phyloP scores from a whole-genome alignment of 345 rosid genomes.

The Ailanthus altissimus region DNA sequence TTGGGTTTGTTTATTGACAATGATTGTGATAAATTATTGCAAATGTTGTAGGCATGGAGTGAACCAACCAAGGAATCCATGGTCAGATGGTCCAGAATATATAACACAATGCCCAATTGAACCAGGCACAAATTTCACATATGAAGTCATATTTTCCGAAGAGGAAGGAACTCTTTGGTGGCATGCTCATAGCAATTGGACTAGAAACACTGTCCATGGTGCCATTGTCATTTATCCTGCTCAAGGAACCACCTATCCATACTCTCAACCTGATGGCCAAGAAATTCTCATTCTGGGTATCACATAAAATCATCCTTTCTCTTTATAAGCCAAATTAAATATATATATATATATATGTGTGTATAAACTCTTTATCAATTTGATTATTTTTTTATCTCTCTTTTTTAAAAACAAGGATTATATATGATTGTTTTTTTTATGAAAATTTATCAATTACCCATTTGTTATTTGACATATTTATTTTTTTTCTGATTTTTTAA shows the following conservation, averaged over 20 bases:
- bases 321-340: no score
- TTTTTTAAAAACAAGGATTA: no score
- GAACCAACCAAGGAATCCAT: slow-evolving; percentile 45
- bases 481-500: no score
- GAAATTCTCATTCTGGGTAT: slow-evolving; percentile 37
- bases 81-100: slow-evolving; percentile 53
- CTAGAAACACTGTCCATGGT: slow-evolving; percentile 48
- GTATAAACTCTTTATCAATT: no score
- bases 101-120: slow-evolving; percentile 53
- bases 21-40: no score
- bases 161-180: slow-evolving; percentile 57
- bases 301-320: background rate
- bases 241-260: slow-evolving; percentile 32
- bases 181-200: no score
- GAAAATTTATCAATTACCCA: no score
- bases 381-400: no score
- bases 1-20: no score
- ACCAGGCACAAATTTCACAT: slow-evolving; percentile 39
- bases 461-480: no score
- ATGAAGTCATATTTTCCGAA: slow-evolving; percentile 29
- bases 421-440: no score
- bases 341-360: no score
- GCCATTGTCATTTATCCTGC: slow-evolving; percentile 35
- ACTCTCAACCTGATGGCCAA: slow-evolving; percentile 36
- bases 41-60: slow-evolving; percentile 54